phyloP scores from a whole-genome alignment of 257 asterid species.

The Solanum sejunctum region DNA sequence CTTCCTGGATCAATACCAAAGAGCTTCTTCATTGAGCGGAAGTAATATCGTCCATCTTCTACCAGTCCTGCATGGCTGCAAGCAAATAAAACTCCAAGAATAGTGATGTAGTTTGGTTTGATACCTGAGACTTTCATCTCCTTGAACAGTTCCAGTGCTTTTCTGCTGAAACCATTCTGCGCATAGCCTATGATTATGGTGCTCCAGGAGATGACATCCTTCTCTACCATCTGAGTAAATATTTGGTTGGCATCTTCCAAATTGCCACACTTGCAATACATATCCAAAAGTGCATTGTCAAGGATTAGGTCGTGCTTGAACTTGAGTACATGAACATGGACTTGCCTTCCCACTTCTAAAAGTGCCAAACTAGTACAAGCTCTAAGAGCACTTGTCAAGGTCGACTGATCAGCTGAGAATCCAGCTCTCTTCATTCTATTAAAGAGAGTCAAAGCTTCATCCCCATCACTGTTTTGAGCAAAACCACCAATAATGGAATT shows the following conservation, averaged over 20 bases:
- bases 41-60: slow-evolving; percentile 49
- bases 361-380: slow-evolving; percentile 84
- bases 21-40: slow-evolving; percentile 52
- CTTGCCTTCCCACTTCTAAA: slow-evolving; percentile 71
- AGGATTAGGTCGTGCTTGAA: slow-evolving; percentile 61
- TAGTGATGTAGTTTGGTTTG: slow-evolving; percentile 56
- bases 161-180: slow-evolving; percentile 75
- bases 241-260: slow-evolving; percentile 45
- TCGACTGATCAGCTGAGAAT: slow-evolving; percentile 48
- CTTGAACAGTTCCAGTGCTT: slow-evolving; percentile 57
- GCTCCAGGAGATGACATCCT: slow-evolving; percentile 90
- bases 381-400: slow-evolving; percentile 69
- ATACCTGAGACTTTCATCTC: slow-evolving; percentile 45
- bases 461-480: slow-evolving; percentile 81
- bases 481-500: slow-evolving; percentile 80
- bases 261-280: slow-evolving; percentile 90
- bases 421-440: slow-evolving; percentile 65
- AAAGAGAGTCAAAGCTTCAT: slow-evolving; percentile 57
- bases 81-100: slow-evolving; percentile 80
- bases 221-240: slow-evolving; percentile 51
- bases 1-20: slow-evolving; percentile 66
- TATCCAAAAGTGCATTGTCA: slow-evolving; percentile 77
- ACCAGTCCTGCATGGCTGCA: slow-evolving; percentile 90
- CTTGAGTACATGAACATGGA: slow-evolving; percentile 74
- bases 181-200: slow-evolving; percentile 92